phyloP scores from a whole-genome alignment of 331 rosid genomes.

The Cydonia oblonga region DNA sequence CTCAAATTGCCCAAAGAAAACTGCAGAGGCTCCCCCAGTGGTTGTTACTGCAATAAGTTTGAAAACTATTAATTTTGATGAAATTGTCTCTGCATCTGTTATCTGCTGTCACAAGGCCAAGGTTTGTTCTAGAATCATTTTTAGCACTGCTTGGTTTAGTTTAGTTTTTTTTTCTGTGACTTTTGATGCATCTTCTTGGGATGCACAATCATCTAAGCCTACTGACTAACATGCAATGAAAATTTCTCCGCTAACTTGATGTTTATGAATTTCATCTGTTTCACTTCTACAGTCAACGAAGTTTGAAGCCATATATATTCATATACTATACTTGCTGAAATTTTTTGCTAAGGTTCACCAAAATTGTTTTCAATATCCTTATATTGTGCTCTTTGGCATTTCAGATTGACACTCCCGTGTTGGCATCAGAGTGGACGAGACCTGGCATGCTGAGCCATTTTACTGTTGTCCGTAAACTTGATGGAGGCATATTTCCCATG shows the following conservation, averaged over 20 bases:
- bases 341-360: not conserved
- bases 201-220: not conserved
- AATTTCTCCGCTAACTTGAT: not conserved
- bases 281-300: not conserved
- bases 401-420: constrained; percentile 92
- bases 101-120: constrained; percentile 71
- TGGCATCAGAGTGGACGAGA: constrained; percentile 79
- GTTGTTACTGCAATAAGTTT: constrained; percentile 66
- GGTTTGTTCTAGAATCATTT: constrained; percentile 43
- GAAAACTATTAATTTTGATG: constrained; percentile 58
- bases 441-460: constrained; percentile 80
- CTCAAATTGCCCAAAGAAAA: constrained; percentile 44
- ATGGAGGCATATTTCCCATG: constrained; percentile 77
- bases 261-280: not conserved
- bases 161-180: not conserved
- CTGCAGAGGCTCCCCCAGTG: constrained; percentile 60
- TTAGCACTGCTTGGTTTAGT: constrained; percentile 10
- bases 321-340: not conserved
- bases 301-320: not conserved
- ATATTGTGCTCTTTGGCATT: constrained; percentile 16
- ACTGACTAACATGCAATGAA: not conserved
- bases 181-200: not conserved
- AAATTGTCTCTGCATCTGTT: constrained; percentile 86
- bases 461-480: constrained; percentile 84
- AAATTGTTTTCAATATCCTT: not conserved